A percentile compares a stretch with the other conserved stretches of the same genome.
These are phyloP conservation scores for Boechera divaricarpa DNA, from an alignment of 345 rosid genomes.

Conservation along the genomic window DNA sequence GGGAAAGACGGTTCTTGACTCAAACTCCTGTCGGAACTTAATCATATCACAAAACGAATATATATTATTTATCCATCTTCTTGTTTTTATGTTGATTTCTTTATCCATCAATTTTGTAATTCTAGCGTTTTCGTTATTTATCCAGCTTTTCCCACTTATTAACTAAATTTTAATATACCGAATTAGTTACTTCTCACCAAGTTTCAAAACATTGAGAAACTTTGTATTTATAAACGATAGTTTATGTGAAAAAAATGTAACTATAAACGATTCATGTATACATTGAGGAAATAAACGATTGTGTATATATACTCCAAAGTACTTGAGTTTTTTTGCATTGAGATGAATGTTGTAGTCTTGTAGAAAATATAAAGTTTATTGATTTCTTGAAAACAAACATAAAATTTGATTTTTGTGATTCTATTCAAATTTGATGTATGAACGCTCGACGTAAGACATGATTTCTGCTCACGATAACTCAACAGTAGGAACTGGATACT, in stretches of 20 bases:
- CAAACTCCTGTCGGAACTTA: constrained; percentile 28
- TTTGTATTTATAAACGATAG: background rate
- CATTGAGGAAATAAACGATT: no score
- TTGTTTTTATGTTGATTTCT: background rate
- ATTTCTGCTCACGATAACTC: no score
- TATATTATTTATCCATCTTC: background rate
- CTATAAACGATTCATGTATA: background rate
- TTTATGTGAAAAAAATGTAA: background rate
- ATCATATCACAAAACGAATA: background rate
- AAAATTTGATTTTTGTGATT: no score
- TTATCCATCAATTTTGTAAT: background rate
- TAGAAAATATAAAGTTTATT: background rate
- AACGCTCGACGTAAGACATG: background rate
- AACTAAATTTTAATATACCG: background rate
- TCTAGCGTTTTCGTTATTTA: background rate
- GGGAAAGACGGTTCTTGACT: constrained; percentile 23
- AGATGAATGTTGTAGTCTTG: background rate
- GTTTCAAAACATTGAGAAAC: background rate
- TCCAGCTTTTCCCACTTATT: background rate
- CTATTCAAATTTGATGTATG: background rate
- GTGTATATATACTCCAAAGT: no score
- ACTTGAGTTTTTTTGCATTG: no score
- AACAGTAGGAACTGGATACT: no score
- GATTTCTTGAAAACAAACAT: background rate
- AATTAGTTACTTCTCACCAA: background rate